Evolutionary conservation across 2,329 filamentous ascomycete genomes (phyloP).

Genomic region (Colletotrichum endophyticum): DNA sequence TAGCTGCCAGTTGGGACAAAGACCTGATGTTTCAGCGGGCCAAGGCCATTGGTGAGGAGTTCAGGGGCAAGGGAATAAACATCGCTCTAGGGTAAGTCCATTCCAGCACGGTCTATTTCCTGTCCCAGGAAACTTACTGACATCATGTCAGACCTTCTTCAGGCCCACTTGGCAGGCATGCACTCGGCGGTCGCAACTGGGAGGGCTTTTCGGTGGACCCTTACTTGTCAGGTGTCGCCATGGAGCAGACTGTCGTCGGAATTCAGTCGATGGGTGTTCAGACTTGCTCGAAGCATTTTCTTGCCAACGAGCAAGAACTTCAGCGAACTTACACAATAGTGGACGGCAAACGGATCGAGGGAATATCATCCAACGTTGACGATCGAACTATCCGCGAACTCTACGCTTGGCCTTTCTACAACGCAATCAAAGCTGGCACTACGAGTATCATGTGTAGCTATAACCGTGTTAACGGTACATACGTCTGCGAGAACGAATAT

Average conservation of each 20-base stretch:
- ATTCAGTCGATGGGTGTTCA: conserved; percentile 50
- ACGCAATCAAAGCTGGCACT: conserved; percentile 70
- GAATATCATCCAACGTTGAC: conserved; percentile 61
- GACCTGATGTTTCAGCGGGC: conserved; percentile 75
- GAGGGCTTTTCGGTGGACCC: conserved; percentile 84
- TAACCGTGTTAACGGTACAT: conserved; percentile 73
- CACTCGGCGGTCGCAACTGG: conserved; percentile 80
- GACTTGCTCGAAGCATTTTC: conserved; percentile 58
- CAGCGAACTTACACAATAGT: conserved; percentile 45
- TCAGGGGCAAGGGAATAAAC: conserved; percentile 73
- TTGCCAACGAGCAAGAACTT: conserved; percentile 73
- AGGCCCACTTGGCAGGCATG: conserved; percentile 76
- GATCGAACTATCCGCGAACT: conserved; percentile 73
- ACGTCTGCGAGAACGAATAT: conserved; percentile 68
- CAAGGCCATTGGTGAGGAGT: conserved; percentile 71
- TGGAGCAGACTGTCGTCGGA: conserved; percentile 65
- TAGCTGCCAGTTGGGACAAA: conserved; percentile 81
- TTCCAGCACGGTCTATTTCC: not conserved
- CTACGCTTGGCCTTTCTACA: conserved; percentile 71
- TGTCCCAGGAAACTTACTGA: not conserved
- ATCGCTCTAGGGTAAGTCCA: conserved; percentile 65
- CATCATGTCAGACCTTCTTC: conserved; percentile 60
- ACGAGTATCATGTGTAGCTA: conserved; percentile 76
- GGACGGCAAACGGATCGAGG: conserved; percentile 54
- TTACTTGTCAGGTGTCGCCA: conserved; percentile 69